Percentiles rank a stretch among this genome's conserved stretches.
Evolutionary conservation across 352 stramenopile genomes (phyloP).

Genomic region (Pythium vanterpoolii): DNA sequence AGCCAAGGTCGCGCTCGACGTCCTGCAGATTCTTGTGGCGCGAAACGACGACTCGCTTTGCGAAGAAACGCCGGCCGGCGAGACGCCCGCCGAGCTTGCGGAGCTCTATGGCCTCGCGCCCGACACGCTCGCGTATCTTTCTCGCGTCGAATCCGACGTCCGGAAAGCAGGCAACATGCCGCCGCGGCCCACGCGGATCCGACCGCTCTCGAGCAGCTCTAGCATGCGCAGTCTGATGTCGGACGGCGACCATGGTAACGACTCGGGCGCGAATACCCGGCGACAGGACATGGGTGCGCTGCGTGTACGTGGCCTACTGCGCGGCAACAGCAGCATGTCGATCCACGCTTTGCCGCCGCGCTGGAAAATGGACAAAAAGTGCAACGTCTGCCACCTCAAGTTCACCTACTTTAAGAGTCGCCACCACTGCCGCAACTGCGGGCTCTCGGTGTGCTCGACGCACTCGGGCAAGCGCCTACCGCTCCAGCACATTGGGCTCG

Average conservation of each 20-base stretch:
- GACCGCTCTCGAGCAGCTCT: conserved; percentile 24
- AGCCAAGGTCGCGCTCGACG: conserved; percentile 61
- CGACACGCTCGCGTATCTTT: conserved; percentile 49
- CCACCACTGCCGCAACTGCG: conserved; percentile 88
- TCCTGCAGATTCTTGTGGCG: conserved; percentile 52
- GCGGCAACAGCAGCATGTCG: conserved; percentile 13
- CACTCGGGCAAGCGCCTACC: conserved; percentile 70
- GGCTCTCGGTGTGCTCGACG: conserved; percentile 78
- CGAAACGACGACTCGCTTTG: conserved; percentile 47
- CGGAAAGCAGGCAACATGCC: conserved; percentile 40
- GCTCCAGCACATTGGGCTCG: conserved; percentile 56
- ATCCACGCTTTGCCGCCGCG: conserved; percentile 38
- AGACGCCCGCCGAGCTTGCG: conserved; percentile 68
- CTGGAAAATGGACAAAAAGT: conserved; percentile 74
- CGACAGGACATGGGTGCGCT: conserved; percentile 16
- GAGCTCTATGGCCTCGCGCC: conserved; percentile 42
- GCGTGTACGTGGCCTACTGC: conserved; percentile 5
- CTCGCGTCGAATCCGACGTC: conserved; percentile 40
- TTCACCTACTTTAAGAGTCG: conserved; percentile 86
- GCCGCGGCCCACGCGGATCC: conserved; percentile 47
- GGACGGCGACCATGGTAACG: conserved; percentile 11
- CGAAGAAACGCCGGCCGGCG: conserved; percentile 66
- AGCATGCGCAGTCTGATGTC: conserved; percentile 16
- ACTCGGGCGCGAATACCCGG: background rate
- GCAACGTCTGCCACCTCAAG: conserved; percentile 80